Evolutionary conservation across 1,284 basidiomycete genomes (phyloP).

Genomic region (Cryptococcus deneoformans): DNA sequence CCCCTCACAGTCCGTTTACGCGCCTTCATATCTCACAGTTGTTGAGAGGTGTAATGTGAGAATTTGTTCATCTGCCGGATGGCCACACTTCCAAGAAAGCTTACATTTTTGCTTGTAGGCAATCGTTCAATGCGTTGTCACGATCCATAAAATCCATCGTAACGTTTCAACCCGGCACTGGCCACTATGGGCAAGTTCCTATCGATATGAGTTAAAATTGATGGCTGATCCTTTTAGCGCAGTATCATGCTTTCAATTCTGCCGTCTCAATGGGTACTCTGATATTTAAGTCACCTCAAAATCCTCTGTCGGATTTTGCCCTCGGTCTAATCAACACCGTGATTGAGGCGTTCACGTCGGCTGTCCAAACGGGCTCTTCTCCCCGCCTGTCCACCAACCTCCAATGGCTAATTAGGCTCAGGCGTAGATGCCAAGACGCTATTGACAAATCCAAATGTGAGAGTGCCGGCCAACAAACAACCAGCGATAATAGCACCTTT

Average conservation of each 20-base stretch:
- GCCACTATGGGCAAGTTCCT: conserved; percentile 18
- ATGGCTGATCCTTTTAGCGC: too few species aligned
- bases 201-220: too few species aligned
- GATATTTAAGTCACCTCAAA: conserved; percentile 25
- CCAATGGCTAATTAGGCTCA: conserved; percentile 22
- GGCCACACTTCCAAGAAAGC: too few species aligned
- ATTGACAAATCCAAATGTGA: too few species aligned
- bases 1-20: conserved; percentile 24
- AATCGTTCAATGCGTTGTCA: conserved; percentile 24
- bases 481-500: too few species aligned
- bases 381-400: conserved; percentile 23
- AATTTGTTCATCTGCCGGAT: neutral
- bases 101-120: conserved; percentile 10
- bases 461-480: too few species aligned
- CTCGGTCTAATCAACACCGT: conserved; percentile 24
- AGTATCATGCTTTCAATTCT: conserved; percentile 31
- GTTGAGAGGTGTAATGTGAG: conserved; percentile 32
- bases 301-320: conserved; percentile 21
- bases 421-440: too few species aligned
- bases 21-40: conserved; percentile 28
- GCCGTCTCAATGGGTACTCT: conserved; percentile 33
- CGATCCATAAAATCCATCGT: conserved; percentile 23
- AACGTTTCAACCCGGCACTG: conserved; percentile 27
- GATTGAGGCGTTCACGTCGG: conserved; percentile 19
- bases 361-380: conserved; percentile 14